Evolutionary conservation across 225 moss, liverwort and hornwort genomes (phyloP).

Genomic region (Physcomitrellopsis africana): DNA sequence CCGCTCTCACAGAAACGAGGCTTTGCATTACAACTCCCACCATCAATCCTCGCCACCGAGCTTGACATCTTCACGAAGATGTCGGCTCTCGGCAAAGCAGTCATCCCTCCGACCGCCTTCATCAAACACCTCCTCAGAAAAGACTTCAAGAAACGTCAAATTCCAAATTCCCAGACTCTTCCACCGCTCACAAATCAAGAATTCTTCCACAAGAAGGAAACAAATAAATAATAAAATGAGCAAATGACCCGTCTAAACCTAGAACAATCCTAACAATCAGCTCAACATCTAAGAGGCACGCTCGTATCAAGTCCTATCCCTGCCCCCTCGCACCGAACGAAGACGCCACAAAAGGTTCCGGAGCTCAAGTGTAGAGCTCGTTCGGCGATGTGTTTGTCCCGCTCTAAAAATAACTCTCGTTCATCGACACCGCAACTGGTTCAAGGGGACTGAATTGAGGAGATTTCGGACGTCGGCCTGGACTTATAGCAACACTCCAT

Average conservation of each 20-base stretch:
- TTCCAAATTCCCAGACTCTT: not conserved
- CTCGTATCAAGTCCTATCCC: not conserved
- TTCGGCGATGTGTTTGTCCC: not conserved
- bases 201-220: no score
- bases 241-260: not conserved
- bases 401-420: not conserved
- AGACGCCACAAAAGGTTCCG: not conserved
- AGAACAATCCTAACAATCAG: not conserved
- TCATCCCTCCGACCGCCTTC: constrained; percentile 52
- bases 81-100: constrained; percentile 39
- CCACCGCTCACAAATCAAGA: not conserved
- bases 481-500: constrained; percentile 27
- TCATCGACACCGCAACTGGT: not conserved
- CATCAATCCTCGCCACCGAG: constrained; percentile 30
- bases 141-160: not conserved
- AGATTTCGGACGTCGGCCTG: not conserved
- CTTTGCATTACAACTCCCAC: constrained; percentile 23
- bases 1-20: constrained; percentile 50
- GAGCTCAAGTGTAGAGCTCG: not conserved
- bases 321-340: not conserved
- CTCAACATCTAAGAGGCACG: not conserved
- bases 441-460: not conserved
- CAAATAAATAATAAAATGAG: no score
- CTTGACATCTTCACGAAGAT: constrained; percentile 22
- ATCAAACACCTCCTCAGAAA: constrained; percentile 26